Conservation (phyloP, 2,329 filamentous ascomycete genomes). For the Colletotrichum chlorophyti region DNA sequence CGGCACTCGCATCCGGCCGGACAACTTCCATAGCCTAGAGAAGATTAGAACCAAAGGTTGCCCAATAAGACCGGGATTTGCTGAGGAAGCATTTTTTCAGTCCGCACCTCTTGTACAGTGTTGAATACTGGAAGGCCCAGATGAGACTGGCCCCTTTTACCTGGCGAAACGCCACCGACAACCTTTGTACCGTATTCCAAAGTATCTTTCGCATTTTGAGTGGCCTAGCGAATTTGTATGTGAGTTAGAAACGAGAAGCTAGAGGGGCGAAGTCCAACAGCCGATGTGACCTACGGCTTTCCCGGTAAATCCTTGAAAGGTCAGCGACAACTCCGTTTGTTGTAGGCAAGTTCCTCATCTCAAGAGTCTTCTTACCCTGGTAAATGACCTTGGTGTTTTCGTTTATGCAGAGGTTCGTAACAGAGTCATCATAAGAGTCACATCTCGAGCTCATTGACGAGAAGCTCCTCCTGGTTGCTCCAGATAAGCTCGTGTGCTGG, state of each 20-base stretch:
- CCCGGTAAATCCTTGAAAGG: constrained; percentile 43
- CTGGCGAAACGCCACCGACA: constrained; percentile 46
- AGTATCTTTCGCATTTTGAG: constrained; percentile 44
- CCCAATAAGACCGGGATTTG: no score
- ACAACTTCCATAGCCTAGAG: constrained; percentile 40
- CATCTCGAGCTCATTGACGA: background rate
- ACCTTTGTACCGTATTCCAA: constrained; percentile 46
- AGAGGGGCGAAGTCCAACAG: background rate
- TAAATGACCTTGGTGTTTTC: constrained; percentile 42
- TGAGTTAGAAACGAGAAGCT: background rate
- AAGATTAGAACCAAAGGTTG: background rate
- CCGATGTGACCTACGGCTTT: constrained; percentile 37
- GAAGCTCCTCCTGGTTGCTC: background rate
- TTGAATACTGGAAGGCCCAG: constrained; percentile 44
- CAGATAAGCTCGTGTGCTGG: no score
- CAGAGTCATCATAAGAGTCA: constrained; percentile 36
- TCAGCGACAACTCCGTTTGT: background rate
- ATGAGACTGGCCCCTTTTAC: constrained; percentile 41
- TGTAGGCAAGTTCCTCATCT: background rate
- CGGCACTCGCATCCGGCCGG: constrained; percentile 72
- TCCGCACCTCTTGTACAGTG: constrained; percentile 39
- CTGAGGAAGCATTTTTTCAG: background rate
- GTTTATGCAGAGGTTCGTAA: constrained; percentile 37
- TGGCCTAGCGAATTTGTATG: constrained; percentile 40
- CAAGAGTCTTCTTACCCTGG: constrained; percentile 34